Evolutionary conservation across 192 early-diverging fungal species (phyloP).

Genomic region (Funneliformis geosporum): DNA sequence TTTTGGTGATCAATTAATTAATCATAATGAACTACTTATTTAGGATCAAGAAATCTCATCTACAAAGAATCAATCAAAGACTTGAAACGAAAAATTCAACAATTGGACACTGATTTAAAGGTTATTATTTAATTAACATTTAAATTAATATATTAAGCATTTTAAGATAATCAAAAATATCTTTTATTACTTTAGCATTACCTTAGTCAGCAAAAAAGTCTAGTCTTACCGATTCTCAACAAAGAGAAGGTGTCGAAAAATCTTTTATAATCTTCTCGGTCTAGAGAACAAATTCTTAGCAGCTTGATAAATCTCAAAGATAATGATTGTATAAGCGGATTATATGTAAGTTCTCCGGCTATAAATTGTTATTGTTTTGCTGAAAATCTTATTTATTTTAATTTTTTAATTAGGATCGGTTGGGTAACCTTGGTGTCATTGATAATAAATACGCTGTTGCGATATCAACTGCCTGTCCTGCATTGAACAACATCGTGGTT

Average conservation of each 20-base stretch:
- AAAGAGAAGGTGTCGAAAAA: constrained; percentile 72
- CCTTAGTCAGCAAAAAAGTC: constrained; percentile 45
- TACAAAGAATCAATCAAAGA: neutral
- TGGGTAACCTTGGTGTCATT: constrained; percentile 96
- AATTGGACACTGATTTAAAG: neutral
- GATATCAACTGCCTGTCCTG: constrained; percentile 84
- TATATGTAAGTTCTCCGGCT: constrained; percentile 54
- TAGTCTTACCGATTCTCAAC: constrained; percentile 48
- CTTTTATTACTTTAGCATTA: constrained; percentile 8
- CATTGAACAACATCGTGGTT: constrained; percentile 88
- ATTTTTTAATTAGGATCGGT: constrained; percentile 60
- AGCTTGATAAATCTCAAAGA: constrained; percentile 71
- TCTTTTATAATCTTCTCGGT: constrained; percentile 62
- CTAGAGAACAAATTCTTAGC: constrained; percentile 66
- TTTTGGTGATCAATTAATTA: constrained; percentile 37
- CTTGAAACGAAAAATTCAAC: neutral
- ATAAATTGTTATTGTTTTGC: neutral
- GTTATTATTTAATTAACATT: neutral
- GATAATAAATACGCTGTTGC: constrained; percentile 94
- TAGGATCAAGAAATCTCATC: constrained; percentile 43
- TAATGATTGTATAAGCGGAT: too few species aligned
- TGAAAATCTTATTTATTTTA: neutral
- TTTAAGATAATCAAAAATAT: neutral
- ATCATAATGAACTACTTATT: constrained; percentile 36
- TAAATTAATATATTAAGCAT: neutral